A percentile compares a stretch with the other conserved stretches of the same genome.
Conservation (phyloP, 2,329 filamentous ascomycete species). For the Diaporthe ilicicola region DNA sequence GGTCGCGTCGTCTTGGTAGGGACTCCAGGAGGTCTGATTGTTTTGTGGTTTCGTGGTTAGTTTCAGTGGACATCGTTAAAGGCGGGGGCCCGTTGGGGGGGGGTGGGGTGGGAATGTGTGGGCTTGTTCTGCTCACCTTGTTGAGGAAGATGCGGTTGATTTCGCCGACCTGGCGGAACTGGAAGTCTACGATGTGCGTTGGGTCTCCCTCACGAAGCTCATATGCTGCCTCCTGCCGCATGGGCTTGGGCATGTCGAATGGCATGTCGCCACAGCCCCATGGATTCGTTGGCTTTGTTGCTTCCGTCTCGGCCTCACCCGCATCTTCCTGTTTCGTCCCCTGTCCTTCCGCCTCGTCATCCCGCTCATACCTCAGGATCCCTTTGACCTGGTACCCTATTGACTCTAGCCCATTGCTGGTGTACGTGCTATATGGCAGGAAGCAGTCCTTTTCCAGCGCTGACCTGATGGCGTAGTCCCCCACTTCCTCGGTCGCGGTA, state of each 20-base stretch:
- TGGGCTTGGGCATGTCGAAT: slow-evolving; percentile 45
- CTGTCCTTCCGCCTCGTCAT: neutral
- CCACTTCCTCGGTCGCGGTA: slow-evolving; percentile 41
- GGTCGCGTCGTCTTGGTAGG: slow-evolving; percentile 43
- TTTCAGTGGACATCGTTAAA: neutral
- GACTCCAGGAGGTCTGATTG: slow-evolving; percentile 43
- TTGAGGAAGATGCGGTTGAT: slow-evolving; percentile 49
- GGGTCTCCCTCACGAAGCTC: slow-evolving; percentile 42
- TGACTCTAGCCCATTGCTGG: slow-evolving; percentile 40
- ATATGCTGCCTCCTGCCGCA: slow-evolving; percentile 41
- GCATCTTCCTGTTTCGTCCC: neutral
- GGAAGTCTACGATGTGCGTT: slow-evolving; percentile 45
- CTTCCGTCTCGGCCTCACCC: neutral
- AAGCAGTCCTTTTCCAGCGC: slow-evolving; percentile 45
- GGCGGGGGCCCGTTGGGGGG: too few relatives aligned
- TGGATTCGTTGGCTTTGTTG: slow-evolving; percentile 24
- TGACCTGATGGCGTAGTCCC: slow-evolving; percentile 48
- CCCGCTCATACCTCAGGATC: slow-evolving; percentile 42
- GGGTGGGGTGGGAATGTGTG: neutral
- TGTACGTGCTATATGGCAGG: slow-evolving; percentile 45
- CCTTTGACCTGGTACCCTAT: slow-evolving; percentile 41
- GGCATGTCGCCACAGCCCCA: slow-evolving; percentile 47
- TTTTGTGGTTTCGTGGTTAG: neutral
- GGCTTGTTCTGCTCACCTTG: slow-evolving; percentile 39
- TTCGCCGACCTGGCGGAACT: slow-evolving; percentile 46